Base-by-base conservation (phyloP, 305 asterid genomes). In the Galium porrigens region DNA sequence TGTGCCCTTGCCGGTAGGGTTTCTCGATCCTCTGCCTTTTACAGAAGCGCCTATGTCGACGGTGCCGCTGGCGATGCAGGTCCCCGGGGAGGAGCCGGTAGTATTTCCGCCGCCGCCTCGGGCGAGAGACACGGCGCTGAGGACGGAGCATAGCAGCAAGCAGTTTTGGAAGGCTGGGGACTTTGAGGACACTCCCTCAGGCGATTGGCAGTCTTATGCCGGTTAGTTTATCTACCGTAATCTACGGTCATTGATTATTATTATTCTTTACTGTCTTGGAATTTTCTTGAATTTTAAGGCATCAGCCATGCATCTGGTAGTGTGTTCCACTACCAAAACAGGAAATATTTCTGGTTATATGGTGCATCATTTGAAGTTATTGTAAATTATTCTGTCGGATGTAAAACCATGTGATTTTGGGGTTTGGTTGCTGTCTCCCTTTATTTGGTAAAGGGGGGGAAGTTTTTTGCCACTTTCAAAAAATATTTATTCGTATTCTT, bases 161-260 rank as follows among this genome's bases (percentile, higher is more conserved):
- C 95, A 88, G 85, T 88, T 88, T 74, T 88, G 96, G 96, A 88
- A 88, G 73, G 95, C 96, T 33, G 96, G 96, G 63, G 92, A 90
- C 54, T 90, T 74, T 70, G 95, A 83, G n/a, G 86, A 66, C 54
- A 56, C 77, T 54, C 67, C 88, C 25, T 69, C 78, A 42, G 68
- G 72, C 59, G 79, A 67, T 69, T 80, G 85, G 87, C 80, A 68
- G 59, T 58, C 78, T 32, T 68, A 78, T 48, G 68, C 63, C 51
- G 90, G 97, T 87, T 65, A 67, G 3, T 41, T 55, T 42, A 30
- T 61, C 3, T 53, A 53, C 58, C 14, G 36, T 11, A 10, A 32
- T 12, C 2, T 22, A 22, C 22, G 18, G 3, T 57, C 17, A 2
- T 57, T 10, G 39, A 27, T 22, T 58, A 34, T 15, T 15, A 15